Evolutionary conservation across 495 filamentous ascomycete species (phyloP), one percentile per base, ranked within the genome.

Genomic region (Tuber indicum): DNA sequence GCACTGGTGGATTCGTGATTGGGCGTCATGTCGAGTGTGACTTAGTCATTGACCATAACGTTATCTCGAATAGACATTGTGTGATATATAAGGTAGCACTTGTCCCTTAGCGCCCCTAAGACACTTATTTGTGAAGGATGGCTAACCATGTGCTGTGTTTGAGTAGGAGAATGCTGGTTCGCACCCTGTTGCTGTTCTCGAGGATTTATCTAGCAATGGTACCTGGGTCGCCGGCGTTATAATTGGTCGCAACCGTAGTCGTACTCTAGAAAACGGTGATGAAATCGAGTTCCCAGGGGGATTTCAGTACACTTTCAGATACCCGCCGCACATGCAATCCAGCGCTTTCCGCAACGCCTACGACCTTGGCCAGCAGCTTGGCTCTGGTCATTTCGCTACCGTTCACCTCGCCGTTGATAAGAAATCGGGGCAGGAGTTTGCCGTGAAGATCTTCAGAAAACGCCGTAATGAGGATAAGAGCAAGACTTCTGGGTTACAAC

Each of bases 61-160:
- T 94, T 9, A 91, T 98, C n/a, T 98, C 96, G 23, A 99, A 99
- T 82, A 89, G 96, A 0, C 96, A 99, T 85, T 97, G 93, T 81
- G 86, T 98, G 19, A 83, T 99, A 70, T 99, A 97, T 82, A 89
- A 88, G 74, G 82, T 83, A 79, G n/a, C 49, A 73, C 36, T 66
- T 7, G 10, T 16, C 49, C 52, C 73, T 19, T 42, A 32, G 42
- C 46, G 32, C 72, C 26, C 58, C 58, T 36, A 36, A 8, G 26
- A 66, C 14, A 14, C 58, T 16, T 36, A 36, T 36, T 1, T 12
- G 32, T 32, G 26, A 36, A 66, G 19, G 58, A 66, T 16, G 58
- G 58, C 58, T 66, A 36, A 66, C 26, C 10, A 14, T 17, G 58
- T 66, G 16, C 58, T 32, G 3, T 44, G 43, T 41, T 19, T 44